A percentile compares a stretch with the other conserved stretches of the same genome.
phyloP scores from a whole-genome alignment of 2,329 filamentous ascomycete species.

The Capronia epimyces region DNA sequence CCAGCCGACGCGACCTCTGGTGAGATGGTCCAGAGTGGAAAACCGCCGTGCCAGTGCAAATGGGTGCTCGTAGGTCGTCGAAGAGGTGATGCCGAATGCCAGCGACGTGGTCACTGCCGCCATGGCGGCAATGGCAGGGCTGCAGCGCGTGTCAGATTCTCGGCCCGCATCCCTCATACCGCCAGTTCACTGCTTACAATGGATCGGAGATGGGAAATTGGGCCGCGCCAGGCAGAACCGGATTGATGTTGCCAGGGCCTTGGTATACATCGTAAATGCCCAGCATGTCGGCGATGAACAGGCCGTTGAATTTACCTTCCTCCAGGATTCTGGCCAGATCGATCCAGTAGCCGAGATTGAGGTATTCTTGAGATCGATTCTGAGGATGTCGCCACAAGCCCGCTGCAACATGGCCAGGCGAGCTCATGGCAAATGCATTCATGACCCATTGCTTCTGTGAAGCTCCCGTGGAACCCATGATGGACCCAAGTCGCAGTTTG shows the following conservation, averaged over 20 bases:
- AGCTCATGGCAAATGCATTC: conserved; percentile 46
- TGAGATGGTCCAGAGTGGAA: conserved; percentile 61
- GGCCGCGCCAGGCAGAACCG: conserved; percentile 37
- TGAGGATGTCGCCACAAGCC: conserved; percentile 24
- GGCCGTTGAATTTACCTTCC: conserved; percentile 45
- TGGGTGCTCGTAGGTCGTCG: conserved; percentile 64
- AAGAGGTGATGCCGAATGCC: conserved; percentile 61
- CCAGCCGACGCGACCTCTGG: conserved; percentile 61
- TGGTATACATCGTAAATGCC: conserved; percentile 38
- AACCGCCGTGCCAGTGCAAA: conserved; percentile 63
- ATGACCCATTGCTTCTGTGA: conserved; percentile 23
- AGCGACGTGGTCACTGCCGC: conserved; percentile 61
- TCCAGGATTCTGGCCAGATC: conserved; percentile 45
- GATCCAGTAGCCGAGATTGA: conserved; percentile 23
- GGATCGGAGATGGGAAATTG: conserved; percentile 50
- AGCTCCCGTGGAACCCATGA: too few species aligned
- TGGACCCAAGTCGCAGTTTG: too few species aligned
- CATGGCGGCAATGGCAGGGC: conserved; percentile 53
- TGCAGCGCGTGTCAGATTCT: too few species aligned
- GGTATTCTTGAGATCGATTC: not conserved
- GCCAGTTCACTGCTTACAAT: too few species aligned
- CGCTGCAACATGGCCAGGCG: conserved; percentile 42
- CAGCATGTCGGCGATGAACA: conserved; percentile 53
- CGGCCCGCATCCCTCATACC: too few species aligned
- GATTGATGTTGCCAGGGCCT: conserved; percentile 36